Conservation (phyloP, 768 basidiomycete species). For the Obba rivulosa region DNA sequence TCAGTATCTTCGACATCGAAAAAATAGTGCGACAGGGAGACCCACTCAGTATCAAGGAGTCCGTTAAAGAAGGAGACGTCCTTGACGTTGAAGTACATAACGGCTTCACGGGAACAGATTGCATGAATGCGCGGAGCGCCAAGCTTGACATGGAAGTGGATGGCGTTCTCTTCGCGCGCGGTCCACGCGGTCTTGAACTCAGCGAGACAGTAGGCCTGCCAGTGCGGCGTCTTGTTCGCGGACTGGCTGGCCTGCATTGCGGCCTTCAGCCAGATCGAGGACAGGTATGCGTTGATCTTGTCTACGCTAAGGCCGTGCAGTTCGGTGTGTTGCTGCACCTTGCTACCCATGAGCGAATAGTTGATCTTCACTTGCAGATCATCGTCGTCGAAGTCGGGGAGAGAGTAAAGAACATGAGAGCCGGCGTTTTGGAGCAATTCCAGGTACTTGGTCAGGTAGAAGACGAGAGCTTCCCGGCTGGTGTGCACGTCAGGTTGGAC, state of each 20-base stretch:
- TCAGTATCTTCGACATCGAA: neutral
- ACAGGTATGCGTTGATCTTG: conserved; percentile 14
- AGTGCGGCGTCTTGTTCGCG: neutral
- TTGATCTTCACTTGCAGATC: conserved; percentile 13
- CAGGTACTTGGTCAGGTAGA: conserved; percentile 18
- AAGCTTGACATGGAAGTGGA: conserved; percentile 17
- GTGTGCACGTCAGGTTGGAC: neutral
- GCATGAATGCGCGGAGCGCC: conserved; percentile 17
- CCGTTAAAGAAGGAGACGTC: conserved; percentile 9
- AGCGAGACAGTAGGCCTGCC: conserved; percentile 12
- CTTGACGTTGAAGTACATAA: conserved; percentile 19
- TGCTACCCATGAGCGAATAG: conserved; percentile 9
- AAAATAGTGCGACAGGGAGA: neutral
- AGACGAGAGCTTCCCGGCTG: conserved; percentile 1
- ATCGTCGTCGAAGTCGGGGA: conserved; percentile 22
- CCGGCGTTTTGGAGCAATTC: conserved; percentile 17
- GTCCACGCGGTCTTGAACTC: conserved; percentile 13
- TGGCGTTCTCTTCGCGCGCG: conserved; percentile 2
- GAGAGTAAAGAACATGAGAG: conserved; percentile 20
- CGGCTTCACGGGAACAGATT: conserved; percentile 21
- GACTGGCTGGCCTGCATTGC: conserved; percentile 3
- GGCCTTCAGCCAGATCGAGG: conserved; percentile 10
- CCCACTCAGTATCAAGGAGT: neutral
- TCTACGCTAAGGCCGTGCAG: conserved; percentile 7
- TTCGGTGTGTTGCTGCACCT: neutral